phyloP scores from a whole-genome alignment of 2,329 filamentous ascomycete species.

The Penicillium sp. region DNA sequence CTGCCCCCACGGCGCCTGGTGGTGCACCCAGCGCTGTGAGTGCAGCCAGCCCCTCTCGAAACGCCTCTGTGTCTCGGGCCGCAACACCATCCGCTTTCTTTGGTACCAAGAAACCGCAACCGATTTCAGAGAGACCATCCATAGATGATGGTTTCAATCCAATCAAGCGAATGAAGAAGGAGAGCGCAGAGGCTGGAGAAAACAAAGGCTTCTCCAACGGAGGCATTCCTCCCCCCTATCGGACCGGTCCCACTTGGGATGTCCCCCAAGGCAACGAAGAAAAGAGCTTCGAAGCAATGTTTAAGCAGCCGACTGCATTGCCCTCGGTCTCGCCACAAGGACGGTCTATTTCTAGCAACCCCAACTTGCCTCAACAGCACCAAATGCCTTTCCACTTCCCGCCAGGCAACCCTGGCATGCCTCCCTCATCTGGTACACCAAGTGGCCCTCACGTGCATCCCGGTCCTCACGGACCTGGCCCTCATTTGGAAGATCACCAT shows the following conservation, averaged over 20 bases:
- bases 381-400: slow-evolving; percentile 80
- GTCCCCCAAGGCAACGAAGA: slow-evolving; percentile 64
- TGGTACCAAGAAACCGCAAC: slow-evolving; percentile 65
- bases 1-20: slow-evolving; percentile 57
- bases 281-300: slow-evolving; percentile 72
- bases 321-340: slow-evolving; percentile 65
- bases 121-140: slow-evolving; percentile 50
- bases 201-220: slow-evolving; percentile 66
- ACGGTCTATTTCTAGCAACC: slow-evolving; percentile 51
- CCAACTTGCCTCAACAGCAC: slow-evolving; percentile 72
- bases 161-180: slow-evolving; percentile 66
- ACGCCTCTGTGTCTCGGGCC: slow-evolving; percentile 42
- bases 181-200: slow-evolving; percentile 44
- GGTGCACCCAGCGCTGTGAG: slow-evolving; percentile 51
- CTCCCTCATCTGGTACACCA: slow-evolving; percentile 64
- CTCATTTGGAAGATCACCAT: slow-evolving; percentile 72
- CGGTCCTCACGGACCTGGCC: slow-evolving; percentile 62
- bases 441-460: slow-evolving; percentile 73
- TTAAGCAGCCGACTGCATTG: slow-evolving; percentile 59
- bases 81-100: slow-evolving; percentile 52
- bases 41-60: slow-evolving; percentile 62
- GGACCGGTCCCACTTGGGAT: slow-evolving; percentile 81
- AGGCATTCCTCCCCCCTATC: slow-evolving; percentile 77
- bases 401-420: slow-evolving; percentile 62
- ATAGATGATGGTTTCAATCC: slow-evolving; percentile 55